phyloP scores from a whole-genome alignment of 306 rosid genomes.

The Cotoneaster glaucophyllus region DNA sequence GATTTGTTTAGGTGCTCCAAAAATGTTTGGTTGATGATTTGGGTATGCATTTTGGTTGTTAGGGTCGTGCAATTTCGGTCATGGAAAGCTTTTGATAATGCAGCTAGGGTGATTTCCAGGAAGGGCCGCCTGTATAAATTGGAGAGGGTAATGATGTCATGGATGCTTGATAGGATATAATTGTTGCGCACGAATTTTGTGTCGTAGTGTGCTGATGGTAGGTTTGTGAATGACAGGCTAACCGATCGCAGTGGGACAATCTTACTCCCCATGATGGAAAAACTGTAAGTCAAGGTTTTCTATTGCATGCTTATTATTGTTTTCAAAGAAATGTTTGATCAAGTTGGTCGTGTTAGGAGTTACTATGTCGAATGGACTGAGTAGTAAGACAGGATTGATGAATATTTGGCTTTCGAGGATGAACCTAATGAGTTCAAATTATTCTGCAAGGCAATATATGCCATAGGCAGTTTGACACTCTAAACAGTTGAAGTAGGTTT shows the following conservation, averaged over 20 bases:
- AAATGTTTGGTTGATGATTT: not conserved
- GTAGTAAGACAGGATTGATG: not conserved
- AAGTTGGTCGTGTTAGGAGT: not conserved
- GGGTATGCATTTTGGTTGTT: conserved; percentile 7
- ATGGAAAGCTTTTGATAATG: conserved; percentile 25
- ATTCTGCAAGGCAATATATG: not conserved
- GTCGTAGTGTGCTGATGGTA: not conserved
- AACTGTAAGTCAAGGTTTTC: conserved; percentile 52
- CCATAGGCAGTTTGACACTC: not conserved
- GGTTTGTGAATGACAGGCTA: conserved; percentile 39
- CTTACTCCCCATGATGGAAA: conserved; percentile 56
- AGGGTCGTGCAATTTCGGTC: conserved; percentile 74
- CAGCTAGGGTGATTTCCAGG: conserved; percentile 19
- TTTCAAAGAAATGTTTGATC: not conserved
- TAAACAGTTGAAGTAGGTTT: not conserved
- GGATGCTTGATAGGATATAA: not conserved
- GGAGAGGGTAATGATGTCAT: conserved; percentile 58
- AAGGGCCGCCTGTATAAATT: conserved; percentile 45
- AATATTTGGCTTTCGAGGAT: not conserved
- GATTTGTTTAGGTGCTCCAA: not conserved
- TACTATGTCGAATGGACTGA: not conserved
- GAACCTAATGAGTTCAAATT: not conserved
- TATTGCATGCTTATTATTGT: not conserved
- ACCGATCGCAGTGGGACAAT: conserved; percentile 54
- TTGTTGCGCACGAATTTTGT: not conserved